Evolutionary conservation across 129 eudicot species (phyloP), one percentile per base, ranked within the genome.

Genomic region (Sambucus nigra): DNA sequence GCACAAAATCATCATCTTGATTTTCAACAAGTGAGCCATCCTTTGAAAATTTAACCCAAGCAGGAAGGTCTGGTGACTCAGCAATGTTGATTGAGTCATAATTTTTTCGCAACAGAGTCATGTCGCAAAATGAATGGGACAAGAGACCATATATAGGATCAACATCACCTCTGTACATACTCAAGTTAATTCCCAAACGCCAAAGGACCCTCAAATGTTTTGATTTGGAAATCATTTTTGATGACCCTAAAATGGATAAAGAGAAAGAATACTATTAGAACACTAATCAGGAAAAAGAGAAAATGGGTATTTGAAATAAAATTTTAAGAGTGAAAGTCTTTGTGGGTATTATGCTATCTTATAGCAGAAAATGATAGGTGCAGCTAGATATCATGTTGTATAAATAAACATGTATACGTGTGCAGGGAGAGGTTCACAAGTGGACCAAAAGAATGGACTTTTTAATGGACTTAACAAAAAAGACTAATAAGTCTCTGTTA

Each of bases 1-100:
- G 82, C 27, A 79, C 67, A 53, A 91, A 91, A 55, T 91, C 98
- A 57, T 91, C 89, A 2, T 77, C 67, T n/a, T 54, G 46, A 4
- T 69, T 15, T 22, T 55, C 59, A 12, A 15, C 55, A 41, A 19
- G 52, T 9, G 21, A 14, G 25, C 53, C 47, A 46, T 68, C 69
- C 66, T 69, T 77, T 2, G 69, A 55, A 61, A 62, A 62, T 53
- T 55, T 79, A 62, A 91, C 76, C 98, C 95, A 91, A 69, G 33
- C 33, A 2, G 95, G 98, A 55, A 87, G 88, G 25, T 74, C 79
- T 0, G 94, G 80, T 7, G 99, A 82, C 74, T 91, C 98, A 5
- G 54, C 16, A 21, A 58, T 24, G 1, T 19, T 45, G 5, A 46
- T 13, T 32, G 75, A 70, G 16, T 72, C 69, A 56, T 61, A 59